Evolutionary conservation across 192 early-diverging fungal species (phyloP), one percentile per base, ranked within the genome.

Genomic region (Geranomyces michiganensis): DNA sequence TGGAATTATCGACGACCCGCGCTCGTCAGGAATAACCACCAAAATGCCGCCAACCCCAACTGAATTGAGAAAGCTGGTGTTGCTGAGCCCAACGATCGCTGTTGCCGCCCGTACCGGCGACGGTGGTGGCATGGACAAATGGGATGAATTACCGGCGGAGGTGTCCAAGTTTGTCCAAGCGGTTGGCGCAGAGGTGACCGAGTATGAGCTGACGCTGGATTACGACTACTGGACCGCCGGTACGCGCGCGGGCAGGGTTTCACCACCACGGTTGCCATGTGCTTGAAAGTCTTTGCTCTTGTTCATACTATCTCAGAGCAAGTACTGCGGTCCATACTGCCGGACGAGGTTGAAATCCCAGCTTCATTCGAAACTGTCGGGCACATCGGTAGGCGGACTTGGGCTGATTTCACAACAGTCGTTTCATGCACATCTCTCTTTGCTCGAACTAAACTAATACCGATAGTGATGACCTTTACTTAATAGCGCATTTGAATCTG

Each of bases 161-260:
- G 79, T 85, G 0, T 70, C 79, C 59, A 65, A 81, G 51, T 89
- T 86, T 43, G 80, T 81, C 27, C 79, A 79, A 17, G 70, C 79
- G 27, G 73, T 80, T 55, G 78, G 76, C 6, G 71, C 85, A 6
- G 85, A 82, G 6, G 24, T 91, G n/a, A 78, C 84, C 24, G 47
- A 71, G 19, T 84, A 90, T 62, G 56, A 71, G n/a, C 51, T 94
- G 5, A 74, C 82, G 12, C 72, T 98, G 27, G 85, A 70, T 41
- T 98, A 96, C 82, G 90, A 92, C 27, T 90, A 95, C 76, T 99
- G 94, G 94, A 88, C 88, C 1, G 87, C 91, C 36, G 92, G 91
- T 91, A 19, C 2, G 24, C 19, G 13, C 36, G 0, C 13, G 41
- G 32, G 21, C 36, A 41, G 36, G 36, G 10, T 3, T 41, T 41